Conservation (phyloP, 805 yeast species). For the Kurtzmaniella cleridarum region DNA sequence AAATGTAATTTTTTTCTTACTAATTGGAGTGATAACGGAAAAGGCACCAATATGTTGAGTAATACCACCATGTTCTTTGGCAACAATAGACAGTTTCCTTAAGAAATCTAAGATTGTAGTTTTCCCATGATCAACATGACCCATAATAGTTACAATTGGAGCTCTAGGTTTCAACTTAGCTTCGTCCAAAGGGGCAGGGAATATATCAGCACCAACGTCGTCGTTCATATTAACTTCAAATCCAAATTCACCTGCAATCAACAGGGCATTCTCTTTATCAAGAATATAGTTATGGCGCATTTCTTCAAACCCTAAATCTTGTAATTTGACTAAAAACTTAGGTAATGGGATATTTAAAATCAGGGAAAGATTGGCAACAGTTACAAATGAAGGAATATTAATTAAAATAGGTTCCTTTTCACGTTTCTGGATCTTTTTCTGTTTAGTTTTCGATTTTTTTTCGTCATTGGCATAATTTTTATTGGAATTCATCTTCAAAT, state of each 20-base stretch:
- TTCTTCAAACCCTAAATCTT: constrained; percentile 66
- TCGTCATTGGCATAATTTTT: constrained; percentile 1
- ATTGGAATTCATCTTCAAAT: constrained; percentile 8
- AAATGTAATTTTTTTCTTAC: constrained; percentile 77
- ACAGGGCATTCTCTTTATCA: constrained; percentile 78
- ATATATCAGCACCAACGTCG: constrained; percentile 54
- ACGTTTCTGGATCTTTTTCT: constrained; percentile 4
- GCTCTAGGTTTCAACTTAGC: constrained; percentile 60
- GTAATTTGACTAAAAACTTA: constrained; percentile 52
- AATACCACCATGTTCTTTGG: constrained; percentile 89
- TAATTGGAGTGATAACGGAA: constrained; percentile 70
- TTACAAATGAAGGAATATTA: constrained; percentile 68
- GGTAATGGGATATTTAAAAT: constrained; percentile 62
- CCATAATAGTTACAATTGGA: constrained; percentile 97
- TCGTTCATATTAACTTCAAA: constrained; percentile 55
- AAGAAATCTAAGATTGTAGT: constrained; percentile 87
- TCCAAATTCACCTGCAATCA: constrained; percentile 87
- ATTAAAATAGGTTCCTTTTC: constrained; percentile 20
- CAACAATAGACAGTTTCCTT: constrained; percentile 78
- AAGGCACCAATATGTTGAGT: constrained; percentile 99
- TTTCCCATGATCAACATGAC: constrained; percentile 98
- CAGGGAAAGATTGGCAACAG: constrained; percentile 75
- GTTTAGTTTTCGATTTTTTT: background rate
- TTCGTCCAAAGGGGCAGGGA: constrained; percentile 45
- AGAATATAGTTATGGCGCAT: constrained; percentile 72